phyloP scores from a whole-genome alignment of 1,139 yeast species.

The Suhomyces coccinellae region DNA sequence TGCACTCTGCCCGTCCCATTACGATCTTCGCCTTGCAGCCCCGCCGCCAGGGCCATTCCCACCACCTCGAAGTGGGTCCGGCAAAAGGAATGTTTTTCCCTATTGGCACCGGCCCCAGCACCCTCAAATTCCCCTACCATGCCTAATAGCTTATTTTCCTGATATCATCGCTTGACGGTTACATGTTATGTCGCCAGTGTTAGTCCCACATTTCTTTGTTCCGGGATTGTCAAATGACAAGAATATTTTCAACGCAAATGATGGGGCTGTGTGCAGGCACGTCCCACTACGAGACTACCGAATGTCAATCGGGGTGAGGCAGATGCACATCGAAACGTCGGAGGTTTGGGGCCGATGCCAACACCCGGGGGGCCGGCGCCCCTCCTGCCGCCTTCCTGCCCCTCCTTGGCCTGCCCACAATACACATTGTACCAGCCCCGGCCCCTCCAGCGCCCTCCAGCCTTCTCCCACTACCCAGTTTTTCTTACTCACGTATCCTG shows the following conservation, averaged over 20 bases:
- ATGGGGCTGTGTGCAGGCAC: constrained; percentile 1
- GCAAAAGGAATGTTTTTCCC: neutral
- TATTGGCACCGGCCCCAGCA: neutral
- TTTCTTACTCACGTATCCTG: constrained; percentile 1
- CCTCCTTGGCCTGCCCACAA: too few species aligned
- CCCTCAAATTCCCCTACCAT: neutral
- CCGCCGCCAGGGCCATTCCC: too few species aligned
- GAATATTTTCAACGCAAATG: neutral
- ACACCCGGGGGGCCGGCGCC: neutral
- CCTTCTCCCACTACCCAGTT: neutral
- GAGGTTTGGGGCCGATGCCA: neutral
- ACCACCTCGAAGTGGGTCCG: neutral
- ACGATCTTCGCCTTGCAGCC: too few species aligned
- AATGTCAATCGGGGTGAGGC: neutral
- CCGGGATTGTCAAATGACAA: constrained; percentile 6
- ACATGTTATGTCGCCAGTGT: constrained; percentile 2
- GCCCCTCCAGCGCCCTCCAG: neutral
- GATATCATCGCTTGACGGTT: constrained; percentile 1
- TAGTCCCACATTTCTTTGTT: constrained; percentile 5
- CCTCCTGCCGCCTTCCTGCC: neutral
- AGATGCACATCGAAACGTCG: neutral
- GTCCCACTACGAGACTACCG: constrained; percentile 2
- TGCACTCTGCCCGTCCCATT: too few species aligned
- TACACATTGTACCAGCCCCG: neutral
- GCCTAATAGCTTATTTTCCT: neutral